Evolutionary conservation across 352 stramenopile genomes (phyloP).

Genomic region (Pythium coloratum): DNA sequence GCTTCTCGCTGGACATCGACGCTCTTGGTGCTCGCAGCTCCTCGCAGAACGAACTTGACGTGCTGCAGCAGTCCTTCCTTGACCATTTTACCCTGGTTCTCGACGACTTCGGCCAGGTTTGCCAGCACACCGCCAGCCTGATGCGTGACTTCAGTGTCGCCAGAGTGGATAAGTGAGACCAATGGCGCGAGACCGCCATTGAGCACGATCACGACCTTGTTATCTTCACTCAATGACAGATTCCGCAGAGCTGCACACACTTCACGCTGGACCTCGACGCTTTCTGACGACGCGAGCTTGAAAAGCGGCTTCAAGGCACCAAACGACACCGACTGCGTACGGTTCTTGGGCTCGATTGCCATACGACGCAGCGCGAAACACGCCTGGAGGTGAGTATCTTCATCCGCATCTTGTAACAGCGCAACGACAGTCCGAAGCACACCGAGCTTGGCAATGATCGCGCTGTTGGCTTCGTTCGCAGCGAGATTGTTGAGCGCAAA

Average conservation of each 20-base stretch:
- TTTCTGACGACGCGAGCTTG: constrained; percentile 80
- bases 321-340: constrained; percentile 91
- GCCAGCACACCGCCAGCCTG: constrained; percentile 90
- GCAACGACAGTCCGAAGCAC: constrained; percentile 83
- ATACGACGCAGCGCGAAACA: constrained; percentile 92
- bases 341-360: constrained; percentile 88
- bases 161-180: constrained; percentile 86
- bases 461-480: constrained; percentile 89
- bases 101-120: constrained; percentile 92
- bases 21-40: constrained; percentile 49
- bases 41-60: constrained; percentile 93
- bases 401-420: constrained; percentile 87
- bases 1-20: constrained; percentile 94
- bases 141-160: constrained; percentile 90
- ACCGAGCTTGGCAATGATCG: constrained; percentile 82
- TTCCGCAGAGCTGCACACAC: constrained; percentile 92
- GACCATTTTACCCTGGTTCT: constrained; percentile 96
- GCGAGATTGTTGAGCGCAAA: constrained; percentile 96
- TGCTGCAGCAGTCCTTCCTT: constrained; percentile 94
- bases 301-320: constrained; percentile 90
- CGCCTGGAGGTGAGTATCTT: constrained; percentile 93
- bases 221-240: constrained; percentile 90
- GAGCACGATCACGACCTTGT: constrained; percentile 92
- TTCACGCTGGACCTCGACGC: constrained; percentile 92
- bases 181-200: constrained; percentile 84